phyloP scores from a whole-genome alignment of 495 filamentous ascomycete genomes.

The Parmelia sp. region DNA sequence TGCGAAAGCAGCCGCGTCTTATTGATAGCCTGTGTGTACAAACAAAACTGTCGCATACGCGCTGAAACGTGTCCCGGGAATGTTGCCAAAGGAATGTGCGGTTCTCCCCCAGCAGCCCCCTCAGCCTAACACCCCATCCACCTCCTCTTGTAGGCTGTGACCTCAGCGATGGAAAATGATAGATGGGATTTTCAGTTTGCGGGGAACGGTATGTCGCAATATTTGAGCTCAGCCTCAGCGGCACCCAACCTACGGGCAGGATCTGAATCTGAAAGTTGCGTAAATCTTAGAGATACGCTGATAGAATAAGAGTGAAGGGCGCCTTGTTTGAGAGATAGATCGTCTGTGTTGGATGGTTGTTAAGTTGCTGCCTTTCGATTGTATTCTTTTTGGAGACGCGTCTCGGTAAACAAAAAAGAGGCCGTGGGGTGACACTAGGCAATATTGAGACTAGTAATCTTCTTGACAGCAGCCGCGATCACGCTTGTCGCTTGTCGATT shows the following conservation, averaged over 20 bases:
- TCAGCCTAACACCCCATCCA: constrained; percentile 16
- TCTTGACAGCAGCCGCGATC: constrained; percentile 4
- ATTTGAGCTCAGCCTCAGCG: neutral
- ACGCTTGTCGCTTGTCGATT: neutral
- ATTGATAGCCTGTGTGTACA: constrained; percentile 1
- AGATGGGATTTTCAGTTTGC: neutral
- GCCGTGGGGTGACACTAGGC: neutral
- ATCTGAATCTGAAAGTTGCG: neutral
- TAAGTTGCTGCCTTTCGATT: neutral
- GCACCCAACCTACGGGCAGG: neutral
- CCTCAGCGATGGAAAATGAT: neutral
- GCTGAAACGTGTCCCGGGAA: constrained; percentile 10
- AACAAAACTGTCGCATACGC: constrained; percentile 13
- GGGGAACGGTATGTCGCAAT: neutral
- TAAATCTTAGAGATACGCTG: neutral
- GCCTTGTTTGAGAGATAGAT: neutral
- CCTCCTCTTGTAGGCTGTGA: neutral
- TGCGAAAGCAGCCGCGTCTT: constrained; percentile 8
- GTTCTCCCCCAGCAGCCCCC: constrained; percentile 7
- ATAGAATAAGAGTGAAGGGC: neutral
- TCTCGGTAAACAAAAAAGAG: neutral
- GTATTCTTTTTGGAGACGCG: neutral
- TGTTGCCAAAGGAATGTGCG: constrained; percentile 15
- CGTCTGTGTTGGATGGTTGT: neutral
- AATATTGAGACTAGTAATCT: neutral